Conservation (phyloP, 129 eudicot species). For the Saposhnikovia divaricata region DNA sequence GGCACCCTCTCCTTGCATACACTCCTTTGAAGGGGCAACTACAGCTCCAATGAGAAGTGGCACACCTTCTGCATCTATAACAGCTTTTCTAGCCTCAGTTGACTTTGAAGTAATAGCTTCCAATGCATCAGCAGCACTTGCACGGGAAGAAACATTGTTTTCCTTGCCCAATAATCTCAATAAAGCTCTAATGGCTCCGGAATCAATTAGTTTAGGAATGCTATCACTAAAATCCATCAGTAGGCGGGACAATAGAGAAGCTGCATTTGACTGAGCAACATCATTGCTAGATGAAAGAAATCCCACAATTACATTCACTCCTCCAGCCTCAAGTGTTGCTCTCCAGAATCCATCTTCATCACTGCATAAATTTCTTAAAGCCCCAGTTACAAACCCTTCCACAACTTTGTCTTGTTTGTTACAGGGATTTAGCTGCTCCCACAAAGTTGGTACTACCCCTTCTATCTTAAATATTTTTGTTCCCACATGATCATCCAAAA, state of each 20-base stretch:
- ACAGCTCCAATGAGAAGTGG: conserved; percentile 56
- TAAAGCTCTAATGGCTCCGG: conserved; percentile 56
- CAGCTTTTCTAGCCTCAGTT: conserved; percentile 37
- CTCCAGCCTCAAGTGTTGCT: conserved; percentile 74
- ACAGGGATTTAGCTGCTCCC: conserved; percentile 60
- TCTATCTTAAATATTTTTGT: conserved; percentile 67
- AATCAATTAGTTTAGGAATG: conserved; percentile 56
- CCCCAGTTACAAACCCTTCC: conserved; percentile 71
- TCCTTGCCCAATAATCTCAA: conserved; percentile 49
- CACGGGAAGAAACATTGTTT: conserved; percentile 60
- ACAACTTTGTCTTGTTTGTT: conserved; percentile 57
- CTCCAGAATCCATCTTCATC: conserved; percentile 69
- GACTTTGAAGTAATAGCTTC: conserved; percentile 58
- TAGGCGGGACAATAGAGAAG: conserved; percentile 72
- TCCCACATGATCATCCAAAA: conserved; percentile 68
- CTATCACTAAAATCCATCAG: conserved; percentile 53
- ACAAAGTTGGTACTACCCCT: conserved; percentile 72
- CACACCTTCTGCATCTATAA: conserved; percentile 57
- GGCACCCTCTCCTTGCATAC: conserved; percentile 69
- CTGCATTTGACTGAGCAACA: conserved; percentile 64
- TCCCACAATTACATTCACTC: conserved; percentile 60
- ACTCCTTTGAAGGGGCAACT: conserved; percentile 79
- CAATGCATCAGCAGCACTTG: conserved; percentile 79
- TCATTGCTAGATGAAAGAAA: conserved; percentile 60
- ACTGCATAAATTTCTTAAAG: conserved; percentile 74